phyloP scores from a whole-genome alignment of 352 stramenopile species.

The Pythium folliculosum region DNA sequence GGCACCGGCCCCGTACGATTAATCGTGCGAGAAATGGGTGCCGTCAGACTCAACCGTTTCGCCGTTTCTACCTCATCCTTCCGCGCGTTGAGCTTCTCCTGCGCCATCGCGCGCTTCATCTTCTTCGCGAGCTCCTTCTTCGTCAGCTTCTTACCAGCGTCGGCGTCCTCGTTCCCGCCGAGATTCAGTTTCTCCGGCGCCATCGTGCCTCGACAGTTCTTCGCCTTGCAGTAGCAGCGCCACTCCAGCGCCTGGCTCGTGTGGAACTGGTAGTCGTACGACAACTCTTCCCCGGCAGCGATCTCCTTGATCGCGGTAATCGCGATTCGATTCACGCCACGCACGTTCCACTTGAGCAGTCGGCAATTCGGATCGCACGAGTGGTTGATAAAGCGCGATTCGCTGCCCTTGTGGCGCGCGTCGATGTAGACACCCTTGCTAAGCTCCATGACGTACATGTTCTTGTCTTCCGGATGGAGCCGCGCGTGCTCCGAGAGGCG shows the following conservation, averaged over 20 bases:
- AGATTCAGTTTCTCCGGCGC: slow-evolving; percentile 78
- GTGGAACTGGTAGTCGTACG: slow-evolving; percentile 96
- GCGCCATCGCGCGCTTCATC: slow-evolving; percentile 62
- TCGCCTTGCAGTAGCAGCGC: slow-evolving; percentile 84
- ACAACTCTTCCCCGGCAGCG: slow-evolving; percentile 87
- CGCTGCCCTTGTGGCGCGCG: slow-evolving; percentile 91
- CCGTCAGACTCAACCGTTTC: slow-evolving; percentile 64
- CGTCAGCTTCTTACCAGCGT: slow-evolving; percentile 60
- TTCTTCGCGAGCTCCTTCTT: slow-evolving; percentile 80
- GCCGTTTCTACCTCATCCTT: slow-evolving; percentile 70
- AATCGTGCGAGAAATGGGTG: slow-evolving; percentile 53
- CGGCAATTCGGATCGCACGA: slow-evolving; percentile 96
- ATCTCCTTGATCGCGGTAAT: slow-evolving; percentile 93
- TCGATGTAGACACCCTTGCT: slow-evolving; percentile 94
- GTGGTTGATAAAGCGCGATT: slow-evolving; percentile 98
- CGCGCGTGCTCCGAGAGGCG: slow-evolving; percentile 82
- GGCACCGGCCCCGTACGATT: slow-evolving; percentile 54
- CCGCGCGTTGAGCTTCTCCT: slow-evolving; percentile 67
- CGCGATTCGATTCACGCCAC: slow-evolving; percentile 90
- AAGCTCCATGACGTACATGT: slow-evolving; percentile 97
- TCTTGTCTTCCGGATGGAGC: slow-evolving; percentile 92
- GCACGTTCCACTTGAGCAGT: slow-evolving; percentile 94
- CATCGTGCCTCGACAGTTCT: slow-evolving; percentile 86
- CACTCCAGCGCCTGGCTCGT: slow-evolving; percentile 85
- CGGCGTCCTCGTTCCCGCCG: slow-evolving; percentile 21